Evolutionary conservation across 2,329 filamentous ascomycete genomes (phyloP), one percentile per base, ranked within the genome.

Genomic region (Thielaviopsis euricoi): DNA sequence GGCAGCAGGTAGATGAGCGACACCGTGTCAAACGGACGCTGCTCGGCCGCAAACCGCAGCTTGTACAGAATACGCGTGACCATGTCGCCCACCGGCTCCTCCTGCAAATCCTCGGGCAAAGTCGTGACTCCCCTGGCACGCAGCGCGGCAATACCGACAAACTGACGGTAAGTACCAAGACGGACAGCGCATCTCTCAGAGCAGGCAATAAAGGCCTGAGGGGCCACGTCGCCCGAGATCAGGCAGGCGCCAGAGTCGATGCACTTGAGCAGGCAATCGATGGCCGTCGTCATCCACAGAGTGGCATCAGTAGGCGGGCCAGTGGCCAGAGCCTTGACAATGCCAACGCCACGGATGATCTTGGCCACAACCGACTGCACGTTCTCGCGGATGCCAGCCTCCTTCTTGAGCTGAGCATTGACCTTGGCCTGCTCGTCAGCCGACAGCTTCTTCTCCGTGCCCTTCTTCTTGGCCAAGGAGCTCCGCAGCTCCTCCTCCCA

Each of bases 401-500:
- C 93, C 70, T 95, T 97, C 60, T 82, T 85, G 25, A 97, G 74
- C 66, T 98, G 93, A 6, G 87, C 85, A 56, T 93, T 91, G 59
- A 97, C 87, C 70, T 95, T 97, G 29, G 85, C 80, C 63, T 85
- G 85, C 66, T 98, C 91, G 40, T 97, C 93, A 0, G 87, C 72
- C 0, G 88, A 93, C 10, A 97, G 80, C 71, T 96, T 98, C 73
- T 89, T 91, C 64, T 89, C 82, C 61, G 87, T 81, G 1, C 91
- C 91, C 69, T 91, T 95, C 74, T 97, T 98, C 67, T 87, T 79
- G n/a, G 90, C 89, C 48, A 98, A 72, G 65, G 96, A 89, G 46
- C 82, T 78, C 59, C 90, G 79, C 7, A 98, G 76, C 62, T 98
- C 93, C 68, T 91, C 86, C 70, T 98, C 93, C 93, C 94, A 98